These are phyloP conservation scores for Erythrophleum fordii DNA, from an alignment of 306 rosid genomes.

Conservation along the genomic window DNA sequence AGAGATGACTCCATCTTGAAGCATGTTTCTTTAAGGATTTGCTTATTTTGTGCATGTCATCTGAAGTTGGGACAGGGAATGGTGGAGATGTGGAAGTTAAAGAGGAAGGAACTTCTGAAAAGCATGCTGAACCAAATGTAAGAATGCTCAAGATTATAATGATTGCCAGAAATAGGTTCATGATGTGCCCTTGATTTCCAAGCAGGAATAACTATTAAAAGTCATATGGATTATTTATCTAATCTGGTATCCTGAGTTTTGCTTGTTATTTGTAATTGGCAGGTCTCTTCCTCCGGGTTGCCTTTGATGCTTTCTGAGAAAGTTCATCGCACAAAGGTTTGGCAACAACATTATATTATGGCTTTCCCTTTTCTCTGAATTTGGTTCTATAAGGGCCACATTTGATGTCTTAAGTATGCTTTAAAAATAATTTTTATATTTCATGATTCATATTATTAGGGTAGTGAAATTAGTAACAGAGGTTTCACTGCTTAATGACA, in stretches of 20 bases:
- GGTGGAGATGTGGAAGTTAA: slow-evolving; percentile 48
- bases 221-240: slow-evolving; percentile 4
- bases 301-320: slow-evolving; percentile 92
- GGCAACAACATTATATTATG: slow-evolving; percentile 32
- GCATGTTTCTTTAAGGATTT: neutral
- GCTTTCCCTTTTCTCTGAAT: slow-evolving; percentile 22
- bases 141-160: slow-evolving; percentile 39
- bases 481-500: slow-evolving; percentile 23
- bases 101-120: slow-evolving; percentile 69
- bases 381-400: slow-evolving; percentile 9
- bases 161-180: slow-evolving; percentile 4
- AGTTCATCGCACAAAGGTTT: slow-evolving; percentile 85
- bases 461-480: slow-evolving; percentile 10
- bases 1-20: slow-evolving; percentile 25
- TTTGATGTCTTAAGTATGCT: slow-evolving; percentile 1
- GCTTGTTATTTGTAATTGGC: slow-evolving; percentile 39
- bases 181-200: slow-evolving; percentile 24
- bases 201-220: slow-evolving; percentile 20
- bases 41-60: slow-evolving; percentile 40
- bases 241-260: neutral
- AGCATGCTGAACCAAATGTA: slow-evolving; percentile 64
- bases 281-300: slow-evolving; percentile 82
- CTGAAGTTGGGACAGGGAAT: slow-evolving; percentile 49
- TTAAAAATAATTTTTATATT: neutral
- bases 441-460: slow-evolving; percentile 11